Conservation (phyloP, 352 stramenopile species). For the Nothophytophthora sp. region DNA sequence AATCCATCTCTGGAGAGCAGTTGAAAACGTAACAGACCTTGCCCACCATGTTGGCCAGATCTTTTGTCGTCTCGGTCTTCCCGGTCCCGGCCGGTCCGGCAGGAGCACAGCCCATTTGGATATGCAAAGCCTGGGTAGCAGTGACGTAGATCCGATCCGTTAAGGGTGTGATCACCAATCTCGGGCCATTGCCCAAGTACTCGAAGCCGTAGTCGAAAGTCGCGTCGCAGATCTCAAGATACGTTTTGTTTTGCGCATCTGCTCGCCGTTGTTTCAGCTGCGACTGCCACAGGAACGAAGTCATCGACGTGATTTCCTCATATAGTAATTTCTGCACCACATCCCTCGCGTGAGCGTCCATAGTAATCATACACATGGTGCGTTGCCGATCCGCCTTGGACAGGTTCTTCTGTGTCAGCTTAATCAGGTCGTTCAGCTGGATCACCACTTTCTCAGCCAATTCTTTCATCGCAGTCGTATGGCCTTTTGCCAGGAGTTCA, state of each 20-base stretch:
- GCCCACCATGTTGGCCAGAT: slow-evolving; percentile 91
- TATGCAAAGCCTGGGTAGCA: slow-evolving; percentile 93
- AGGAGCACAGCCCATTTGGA: slow-evolving; percentile 95
- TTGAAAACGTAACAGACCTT: slow-evolving; percentile 96
- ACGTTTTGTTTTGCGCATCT: slow-evolving; percentile 49
- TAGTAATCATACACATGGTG: slow-evolving; percentile 96
- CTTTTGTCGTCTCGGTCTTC: slow-evolving; percentile 97
- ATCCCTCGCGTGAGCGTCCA: slow-evolving; percentile 92
- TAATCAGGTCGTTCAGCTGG: slow-evolving; percentile 93
- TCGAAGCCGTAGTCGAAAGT: slow-evolving; percentile 95
- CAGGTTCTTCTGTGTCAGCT: slow-evolving; percentile 85
- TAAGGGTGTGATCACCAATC: slow-evolving; percentile 94
- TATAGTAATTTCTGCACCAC: slow-evolving; percentile 92
- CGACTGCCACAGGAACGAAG: slow-evolving; percentile 93
- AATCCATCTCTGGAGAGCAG: slow-evolving; percentile 96
- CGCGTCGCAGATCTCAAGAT: slow-evolving; percentile 91
- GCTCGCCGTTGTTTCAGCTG: slow-evolving; percentile 88
- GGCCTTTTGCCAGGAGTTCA: slow-evolving; percentile 58
- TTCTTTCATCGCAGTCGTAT: slow-evolving; percentile 83
- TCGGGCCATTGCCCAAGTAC: slow-evolving; percentile 93
- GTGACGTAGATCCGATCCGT: slow-evolving; percentile 97
- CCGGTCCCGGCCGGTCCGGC: slow-evolving; percentile 88
- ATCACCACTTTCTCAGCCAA: slow-evolving; percentile 84
- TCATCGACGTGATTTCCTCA: slow-evolving; percentile 70
- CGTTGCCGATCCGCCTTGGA: slow-evolving; percentile 88